These are phyloP conservation scores for Nitzschia inconspicua DNA, from an alignment of 108 stramenopile species.

Conservation along the genomic window DNA sequence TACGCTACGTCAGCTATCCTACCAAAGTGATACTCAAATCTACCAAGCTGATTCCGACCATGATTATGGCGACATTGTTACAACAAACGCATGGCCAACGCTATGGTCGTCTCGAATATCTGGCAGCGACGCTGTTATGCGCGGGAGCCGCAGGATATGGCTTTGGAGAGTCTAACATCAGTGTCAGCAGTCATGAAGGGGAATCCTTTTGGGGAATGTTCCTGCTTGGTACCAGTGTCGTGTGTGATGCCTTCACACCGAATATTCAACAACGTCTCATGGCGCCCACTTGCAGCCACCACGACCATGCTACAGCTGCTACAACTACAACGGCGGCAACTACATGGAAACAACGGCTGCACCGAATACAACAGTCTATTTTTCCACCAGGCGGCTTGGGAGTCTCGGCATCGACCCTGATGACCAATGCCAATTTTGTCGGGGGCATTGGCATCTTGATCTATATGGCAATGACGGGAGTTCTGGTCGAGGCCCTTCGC, in stretches of 20 bases:
- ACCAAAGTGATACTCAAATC: constrained; percentile 74
- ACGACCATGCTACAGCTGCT: neutral
- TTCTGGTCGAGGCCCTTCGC: constrained; percentile 9
- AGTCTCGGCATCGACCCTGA: constrained; percentile 43
- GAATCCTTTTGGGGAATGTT: constrained; percentile 31
- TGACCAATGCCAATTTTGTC: constrained; percentile 67
- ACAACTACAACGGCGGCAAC: neutral
- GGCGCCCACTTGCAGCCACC: constrained; percentile 20
- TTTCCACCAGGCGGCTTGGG: constrained; percentile 22
- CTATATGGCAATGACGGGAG: constrained; percentile 27
- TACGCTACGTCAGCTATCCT: constrained; percentile 57
- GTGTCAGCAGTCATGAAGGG: neutral
- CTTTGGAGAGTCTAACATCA: constrained; percentile 13
- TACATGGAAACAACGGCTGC: neutral
- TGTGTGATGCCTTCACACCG: constrained; percentile 70
- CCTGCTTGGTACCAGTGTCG: constrained; percentile 50
- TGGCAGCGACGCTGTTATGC: constrained; percentile 52
- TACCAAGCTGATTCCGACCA: constrained; percentile 67
- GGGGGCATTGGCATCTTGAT: constrained; percentile 41
- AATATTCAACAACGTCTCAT: constrained; percentile 62
- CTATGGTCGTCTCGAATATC: constrained; percentile 45
- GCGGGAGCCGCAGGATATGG: constrained; percentile 62
- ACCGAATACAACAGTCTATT: neutral
- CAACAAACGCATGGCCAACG: constrained; percentile 15
- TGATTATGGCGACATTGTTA: constrained; percentile 52